These are phyloP conservation scores for Microdochium nivale DNA, from an alignment of 2,329 filamentous ascomycete species.

Conservation along the genomic window DNA sequence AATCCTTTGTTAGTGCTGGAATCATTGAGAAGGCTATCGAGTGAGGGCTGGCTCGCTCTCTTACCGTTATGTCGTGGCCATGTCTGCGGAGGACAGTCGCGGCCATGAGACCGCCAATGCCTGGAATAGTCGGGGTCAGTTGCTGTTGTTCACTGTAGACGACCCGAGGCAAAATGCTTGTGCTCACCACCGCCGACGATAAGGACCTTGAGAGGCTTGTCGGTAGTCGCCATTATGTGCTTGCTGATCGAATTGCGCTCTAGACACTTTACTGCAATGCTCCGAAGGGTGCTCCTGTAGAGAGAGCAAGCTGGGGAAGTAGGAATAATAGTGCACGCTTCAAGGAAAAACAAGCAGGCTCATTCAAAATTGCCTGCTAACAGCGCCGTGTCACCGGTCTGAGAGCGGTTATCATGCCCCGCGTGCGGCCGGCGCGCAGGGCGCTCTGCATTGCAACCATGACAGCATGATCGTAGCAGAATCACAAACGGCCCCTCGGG, in stretches of 20 bases:
- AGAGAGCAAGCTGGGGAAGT: no score
- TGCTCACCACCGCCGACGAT: conserved; percentile 1
- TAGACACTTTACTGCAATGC: no score
- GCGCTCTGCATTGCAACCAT: neutral
- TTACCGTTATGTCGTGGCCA: conserved; percentile 32
- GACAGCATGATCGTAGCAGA: neutral
- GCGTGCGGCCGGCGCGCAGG: no score
- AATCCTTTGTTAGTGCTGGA: neutral
- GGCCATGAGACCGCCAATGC: conserved; percentile 38
- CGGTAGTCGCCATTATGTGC: neutral
- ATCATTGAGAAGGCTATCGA: no score
- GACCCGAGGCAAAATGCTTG: conserved; percentile 3
- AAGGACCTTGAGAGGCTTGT: conserved; percentile 1
- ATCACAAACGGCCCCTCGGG: neutral
- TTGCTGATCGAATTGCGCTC: neutral
- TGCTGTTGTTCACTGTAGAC: conserved; percentile 7
- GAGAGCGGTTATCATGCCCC: no score
- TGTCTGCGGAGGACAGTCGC: conserved; percentile 39
- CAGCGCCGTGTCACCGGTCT: neutral
- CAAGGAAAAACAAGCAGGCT: no score
- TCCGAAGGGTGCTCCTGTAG: no score
- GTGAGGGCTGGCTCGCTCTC: no score
- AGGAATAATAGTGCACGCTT: no score
- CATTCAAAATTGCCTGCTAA: no score
- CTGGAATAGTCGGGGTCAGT: conserved; percentile 10